Evolutionary conservation across 1,284 basidiomycete species (phyloP), one percentile per base, ranked within the genome.

Genomic region (Austroboletus niveus): DNA sequence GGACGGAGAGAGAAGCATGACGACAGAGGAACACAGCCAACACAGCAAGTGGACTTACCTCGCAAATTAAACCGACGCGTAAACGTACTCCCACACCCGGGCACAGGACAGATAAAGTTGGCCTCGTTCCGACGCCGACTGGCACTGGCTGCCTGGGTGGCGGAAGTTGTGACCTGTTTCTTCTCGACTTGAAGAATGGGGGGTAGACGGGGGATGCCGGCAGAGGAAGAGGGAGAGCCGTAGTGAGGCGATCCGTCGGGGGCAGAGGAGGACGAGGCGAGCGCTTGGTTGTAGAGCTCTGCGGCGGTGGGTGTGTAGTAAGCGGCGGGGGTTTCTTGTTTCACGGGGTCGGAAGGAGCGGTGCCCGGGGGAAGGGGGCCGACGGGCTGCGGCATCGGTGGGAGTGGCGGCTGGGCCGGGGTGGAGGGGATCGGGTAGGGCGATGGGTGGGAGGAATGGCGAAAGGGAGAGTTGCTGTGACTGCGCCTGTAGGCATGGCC

Each of bases 11-110:
- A n/a, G 32, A 32, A 10, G 14, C 14, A 12, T 10, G 32, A 49
- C 2, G 1, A 39, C 17, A 20, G 3, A 41, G 10, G 6, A 8
- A 39, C 8, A 47, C 64, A 27, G 64, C 22, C 45, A 17, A 31
- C 27, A 12, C 22, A 31, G 14, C 24, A 24, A 38, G 42, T 29
- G 49, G 49, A 71, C 77, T 49, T 58, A 89, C 90, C 90, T 81
- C 80, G 75, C 47, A 92, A 71, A 71, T 92, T 92, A 75, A 92
- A 92, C 55, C 89, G 79, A 65, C 89, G 81, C 63, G 93, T 96
- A 71, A 95, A 98, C 5, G 94, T 96, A 72, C 92, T 94, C 45
- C 91, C 92, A 72, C 94, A 98, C 12, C 93, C 94, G 12, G 94
- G 93, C 9, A 98, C 92, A 22, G 94, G 94, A 71, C 94, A 98